Evolutionary conservation across 108 stramenopile genomes (phyloP), one percentile per base, ranked within the genome.

Genomic region (Cyclotella choctawhatcheeana): DNA sequence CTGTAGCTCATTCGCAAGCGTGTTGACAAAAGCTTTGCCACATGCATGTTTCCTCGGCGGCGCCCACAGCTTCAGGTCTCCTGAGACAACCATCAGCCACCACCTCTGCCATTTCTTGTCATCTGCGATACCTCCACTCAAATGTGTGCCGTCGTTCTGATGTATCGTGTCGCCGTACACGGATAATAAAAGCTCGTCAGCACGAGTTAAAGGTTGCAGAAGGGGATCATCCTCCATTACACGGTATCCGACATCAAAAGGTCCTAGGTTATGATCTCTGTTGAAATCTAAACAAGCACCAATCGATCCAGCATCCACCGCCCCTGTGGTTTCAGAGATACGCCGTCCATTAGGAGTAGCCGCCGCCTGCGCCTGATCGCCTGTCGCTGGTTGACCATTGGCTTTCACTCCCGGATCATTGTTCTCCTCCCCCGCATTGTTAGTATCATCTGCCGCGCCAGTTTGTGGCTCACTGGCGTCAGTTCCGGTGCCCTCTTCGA

Each of bases 161-260:
- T 50, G 48, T 18, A 18, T 50, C 17, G 48, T 50, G 17, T 50
- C 48, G 48, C 48, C 48, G 18, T 60, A 60, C 20, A 60, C 32
- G 6, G 10, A 5, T 6, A 60, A 17, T n/a, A 60, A 26, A 16
- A 26, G 17, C 12, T 34, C 17, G 17, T 60, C 59, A 16, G 12
- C 8, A 10, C 7, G 25, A 8, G 29, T 27, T 10, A 56, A 5
- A 5, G 25, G 12, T 56, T 56, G 54, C 5, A 8, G 12, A 8
- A 18, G 17, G 27, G 18, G 29, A 18, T 56, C 54, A 27, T 30
- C 54, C 50, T 51, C 50, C 50, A 21, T 51, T n/a, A 21, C 50
- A 5, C 50, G 8, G 17, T 51, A n/a, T n/a, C 18, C 50, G 12
- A 40, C 37, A 40, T 40, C 37, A 6, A 6, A 40, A 6, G 37